These are phyloP conservation scores for Irineochytrium annulatum DNA, from an alignment of 192 early-diverging fungal species.

Conservation along the genomic window DNA sequence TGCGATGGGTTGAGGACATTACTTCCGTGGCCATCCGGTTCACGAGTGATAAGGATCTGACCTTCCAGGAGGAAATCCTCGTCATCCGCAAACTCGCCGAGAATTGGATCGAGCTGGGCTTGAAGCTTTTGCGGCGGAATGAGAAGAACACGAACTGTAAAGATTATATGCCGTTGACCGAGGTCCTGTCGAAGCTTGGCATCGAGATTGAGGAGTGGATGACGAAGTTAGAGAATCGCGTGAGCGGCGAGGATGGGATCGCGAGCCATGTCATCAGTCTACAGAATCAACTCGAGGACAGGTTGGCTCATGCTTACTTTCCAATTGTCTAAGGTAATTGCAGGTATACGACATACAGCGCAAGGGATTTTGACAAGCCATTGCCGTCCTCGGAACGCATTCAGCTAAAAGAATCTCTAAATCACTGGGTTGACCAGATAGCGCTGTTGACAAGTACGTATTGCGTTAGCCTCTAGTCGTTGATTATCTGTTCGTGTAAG, in stretches of 20 bases:
- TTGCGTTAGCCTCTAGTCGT: background rate
- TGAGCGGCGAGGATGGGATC: constrained; percentile 54
- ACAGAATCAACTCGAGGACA: constrained; percentile 59
- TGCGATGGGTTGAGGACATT: constrained; percentile 48
- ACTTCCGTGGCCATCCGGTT: constrained; percentile 44
- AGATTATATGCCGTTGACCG: constrained; percentile 42
- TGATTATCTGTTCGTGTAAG: constrained; percentile 19
- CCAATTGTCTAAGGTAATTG: background rate
- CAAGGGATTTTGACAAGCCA: constrained; percentile 39
- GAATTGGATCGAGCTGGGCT: constrained; percentile 43
- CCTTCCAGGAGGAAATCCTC: constrained; percentile 46
- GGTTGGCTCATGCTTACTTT: constrained; percentile 10
- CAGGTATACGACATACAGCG: constrained; percentile 45
- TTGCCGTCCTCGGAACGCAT: constrained; percentile 36
- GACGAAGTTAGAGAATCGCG: constrained; percentile 42
- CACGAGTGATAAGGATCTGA: constrained; percentile 48
- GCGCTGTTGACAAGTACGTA: constrained; percentile 30
- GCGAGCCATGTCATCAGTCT: constrained; percentile 45
- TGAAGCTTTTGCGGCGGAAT: constrained; percentile 42
- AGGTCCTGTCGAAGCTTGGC: constrained; percentile 33
- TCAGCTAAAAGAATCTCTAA: constrained; percentile 37
- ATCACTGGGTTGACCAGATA: constrained; percentile 43
- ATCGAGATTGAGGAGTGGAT: constrained; percentile 53
- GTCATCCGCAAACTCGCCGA: constrained; percentile 39
- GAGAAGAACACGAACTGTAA: constrained; percentile 46